Base-by-base conservation (phyloP, 2,329 filamentous ascomycete genomes). In the Periglandula ipomoeae region DNA sequence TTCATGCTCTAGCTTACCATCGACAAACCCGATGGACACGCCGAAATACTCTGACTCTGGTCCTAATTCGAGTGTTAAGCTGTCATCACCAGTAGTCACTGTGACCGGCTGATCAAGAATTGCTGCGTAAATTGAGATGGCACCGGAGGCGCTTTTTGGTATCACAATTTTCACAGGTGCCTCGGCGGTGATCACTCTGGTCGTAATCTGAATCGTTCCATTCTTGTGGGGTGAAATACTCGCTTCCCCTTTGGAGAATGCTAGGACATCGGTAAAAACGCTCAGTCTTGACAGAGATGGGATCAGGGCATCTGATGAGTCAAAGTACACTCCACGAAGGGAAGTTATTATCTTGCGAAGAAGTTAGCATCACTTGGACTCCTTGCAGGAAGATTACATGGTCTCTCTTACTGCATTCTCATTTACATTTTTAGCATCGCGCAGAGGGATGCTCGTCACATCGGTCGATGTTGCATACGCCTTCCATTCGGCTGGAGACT, bases 31-130 rank as follows among this genome's bases (percentile, higher is more conserved):
- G 0, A 43, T 43, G 15, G 23, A 19, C 13, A 30, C 10, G 15
- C 26, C 23, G 7, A 1, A 8, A 17, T 43, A 1, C 1, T 15
- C 20, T 9, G 40, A 43, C 2, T 43, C 40, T n/a, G 26, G 23
- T 10, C 40, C 40, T 5, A 43, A n/a, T 3, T 43, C 24, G 3
- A 43, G 24, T 17, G 2, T 20, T 24, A 30, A 15, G 40, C 40
- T 27, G 3, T 22, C 9, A 6, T 2, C 13, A 7, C 24, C 2
- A 9, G n/a, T 27, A 9, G 24, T 17, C 1, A 43, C 24, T 5
- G n/a, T 43, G 40, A 43, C 26, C 22, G n/a, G 23, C 24, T 43
- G 40, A 22, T 43, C 40, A 6, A 43, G 40, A 4, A 43, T 20
- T 15, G 40, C 24, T n/a, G 40, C 40, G 17, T 32, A 43, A 7